Conservation (phyloP, 2,329 filamentous ascomycete species). For the Talaromyces rugulosus region DNA sequence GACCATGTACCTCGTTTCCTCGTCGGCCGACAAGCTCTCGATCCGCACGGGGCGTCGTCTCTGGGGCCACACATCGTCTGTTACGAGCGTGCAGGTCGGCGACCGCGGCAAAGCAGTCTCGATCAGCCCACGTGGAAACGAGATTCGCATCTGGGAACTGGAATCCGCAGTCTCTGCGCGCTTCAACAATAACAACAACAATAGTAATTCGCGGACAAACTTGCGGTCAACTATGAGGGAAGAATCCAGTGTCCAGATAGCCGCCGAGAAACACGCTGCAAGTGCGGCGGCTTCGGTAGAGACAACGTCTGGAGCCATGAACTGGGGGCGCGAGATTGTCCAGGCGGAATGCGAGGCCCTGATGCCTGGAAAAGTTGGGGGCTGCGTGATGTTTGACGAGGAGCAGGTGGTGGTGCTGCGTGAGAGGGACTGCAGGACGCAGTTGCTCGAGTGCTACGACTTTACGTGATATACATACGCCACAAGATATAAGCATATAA, state of each 20-base stretch:
- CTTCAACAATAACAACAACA: background rate
- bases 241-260: slow-evolving; percentile 53
- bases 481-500: background rate
- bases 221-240: slow-evolving; percentile 40
- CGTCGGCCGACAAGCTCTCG: slow-evolving; percentile 59
- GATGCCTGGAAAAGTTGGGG: slow-evolving; percentile 44
- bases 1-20: slow-evolving; percentile 75
- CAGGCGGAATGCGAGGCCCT: slow-evolving; percentile 31
- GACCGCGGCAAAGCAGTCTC: slow-evolving; percentile 83
- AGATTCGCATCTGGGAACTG: slow-evolving; percentile 83
- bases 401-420: slow-evolving; percentile 85
- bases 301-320: slow-evolving; percentile 19
- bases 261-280: slow-evolving; percentile 31
- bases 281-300: slow-evolving; percentile 12
- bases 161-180: slow-evolving; percentile 60
- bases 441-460: slow-evolving; percentile 79
- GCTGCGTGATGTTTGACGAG: slow-evolving; percentile 84
- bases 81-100: slow-evolving; percentile 80
- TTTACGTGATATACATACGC: slow-evolving; percentile 58
- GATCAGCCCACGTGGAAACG: slow-evolving; percentile 74
- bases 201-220: slow-evolving; percentile 17
- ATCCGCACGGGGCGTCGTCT: slow-evolving; percentile 72
- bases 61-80: slow-evolving; percentile 88
- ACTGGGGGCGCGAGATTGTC: slow-evolving; percentile 22
- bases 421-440: slow-evolving; percentile 62